A percentile compares a stretch with the other conserved stretches of the same genome.
Evolutionary conservation across 1,139 yeast species (phyloP).

Genomic region (Sugiyamaella xylanicola): DNA sequence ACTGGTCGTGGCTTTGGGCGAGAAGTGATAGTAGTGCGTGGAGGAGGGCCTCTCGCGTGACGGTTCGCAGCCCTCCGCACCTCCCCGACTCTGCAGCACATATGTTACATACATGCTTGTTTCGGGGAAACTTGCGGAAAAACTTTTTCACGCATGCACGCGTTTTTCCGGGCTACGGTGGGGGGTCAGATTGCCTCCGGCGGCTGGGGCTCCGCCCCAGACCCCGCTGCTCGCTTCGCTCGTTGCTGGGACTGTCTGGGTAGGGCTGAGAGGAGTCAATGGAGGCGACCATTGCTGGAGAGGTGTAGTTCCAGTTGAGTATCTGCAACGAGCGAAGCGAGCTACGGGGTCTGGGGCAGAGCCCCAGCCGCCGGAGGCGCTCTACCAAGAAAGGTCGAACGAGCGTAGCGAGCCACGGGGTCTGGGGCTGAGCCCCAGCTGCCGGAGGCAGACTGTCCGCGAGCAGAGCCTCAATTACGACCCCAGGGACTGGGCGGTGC

Average conservation of each 20-base stretch:
- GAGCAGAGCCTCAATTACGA: no score
- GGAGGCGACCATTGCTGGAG: no score
- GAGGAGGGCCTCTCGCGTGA: no score
- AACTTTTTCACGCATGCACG: conserved; percentile 1
- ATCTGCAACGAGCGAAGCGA: background rate
- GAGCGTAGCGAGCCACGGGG: no score
- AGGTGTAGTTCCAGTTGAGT: no score
- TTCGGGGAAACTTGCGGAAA: conserved; percentile 4
- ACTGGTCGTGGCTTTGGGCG: no score
- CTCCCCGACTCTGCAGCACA: conserved; percentile 2
- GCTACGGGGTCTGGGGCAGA: background rate
- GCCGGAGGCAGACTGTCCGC: no score
- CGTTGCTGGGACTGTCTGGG: background rate
- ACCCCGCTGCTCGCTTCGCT: background rate
- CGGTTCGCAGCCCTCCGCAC: background rate
- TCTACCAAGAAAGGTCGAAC: no score
- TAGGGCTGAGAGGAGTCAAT: background rate
- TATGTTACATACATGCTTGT: background rate
- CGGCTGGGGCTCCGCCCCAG: background rate
- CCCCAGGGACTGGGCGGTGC: no score
- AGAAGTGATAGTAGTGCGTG: no score
- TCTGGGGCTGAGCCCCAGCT: no score
- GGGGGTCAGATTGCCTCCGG: background rate
- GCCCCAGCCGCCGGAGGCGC: background rate
- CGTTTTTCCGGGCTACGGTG: conserved; percentile 1